Conservation (phyloP, 371 early-diverging fungal species). For the Rozella allomycis region DNA sequence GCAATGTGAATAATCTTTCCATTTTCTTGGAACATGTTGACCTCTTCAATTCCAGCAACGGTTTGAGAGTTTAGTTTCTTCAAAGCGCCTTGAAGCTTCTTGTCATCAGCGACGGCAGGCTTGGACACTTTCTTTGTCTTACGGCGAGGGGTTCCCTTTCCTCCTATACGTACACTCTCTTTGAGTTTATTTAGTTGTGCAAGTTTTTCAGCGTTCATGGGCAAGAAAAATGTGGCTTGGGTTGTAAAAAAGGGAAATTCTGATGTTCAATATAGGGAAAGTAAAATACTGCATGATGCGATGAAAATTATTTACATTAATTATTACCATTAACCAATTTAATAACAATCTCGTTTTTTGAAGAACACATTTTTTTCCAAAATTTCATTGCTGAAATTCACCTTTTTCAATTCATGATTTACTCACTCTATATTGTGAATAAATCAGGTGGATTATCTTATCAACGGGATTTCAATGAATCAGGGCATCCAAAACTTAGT, state of each 20-base stretch:
- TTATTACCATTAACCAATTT: too few relatives aligned
- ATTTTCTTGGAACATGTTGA: conserved; percentile 93
- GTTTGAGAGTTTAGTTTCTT: conserved; percentile 72
- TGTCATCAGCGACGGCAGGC: conserved; percentile 53
- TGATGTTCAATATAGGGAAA: too few relatives aligned
- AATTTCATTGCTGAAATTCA: too few relatives aligned
- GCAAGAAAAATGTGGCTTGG: too few relatives aligned
- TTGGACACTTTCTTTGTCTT: conserved; percentile 64
- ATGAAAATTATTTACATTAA: too few relatives aligned
- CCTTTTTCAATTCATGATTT: too few relatives aligned
- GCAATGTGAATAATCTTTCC: conserved; percentile 82
- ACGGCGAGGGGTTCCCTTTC: conserved; percentile 77
- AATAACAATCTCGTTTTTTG: too few relatives aligned
- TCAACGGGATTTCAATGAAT: conserved; percentile 55
- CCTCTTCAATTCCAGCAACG: conserved; percentile 73
- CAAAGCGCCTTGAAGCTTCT: conserved; percentile 60
- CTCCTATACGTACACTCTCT: conserved; percentile 66
- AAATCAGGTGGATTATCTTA: conserved; percentile 90
- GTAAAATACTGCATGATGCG: too few relatives aligned
- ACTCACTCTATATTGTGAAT: conserved; percentile 80
- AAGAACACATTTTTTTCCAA: too few relatives aligned
- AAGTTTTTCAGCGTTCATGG: neutral
- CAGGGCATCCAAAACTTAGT: conserved; percentile 52
- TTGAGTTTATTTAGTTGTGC: neutral
- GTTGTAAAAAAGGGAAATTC: too few relatives aligned